Conservation (phyloP, 768 basidiomycete genomes). For the Mycena belliarum region DNA sequence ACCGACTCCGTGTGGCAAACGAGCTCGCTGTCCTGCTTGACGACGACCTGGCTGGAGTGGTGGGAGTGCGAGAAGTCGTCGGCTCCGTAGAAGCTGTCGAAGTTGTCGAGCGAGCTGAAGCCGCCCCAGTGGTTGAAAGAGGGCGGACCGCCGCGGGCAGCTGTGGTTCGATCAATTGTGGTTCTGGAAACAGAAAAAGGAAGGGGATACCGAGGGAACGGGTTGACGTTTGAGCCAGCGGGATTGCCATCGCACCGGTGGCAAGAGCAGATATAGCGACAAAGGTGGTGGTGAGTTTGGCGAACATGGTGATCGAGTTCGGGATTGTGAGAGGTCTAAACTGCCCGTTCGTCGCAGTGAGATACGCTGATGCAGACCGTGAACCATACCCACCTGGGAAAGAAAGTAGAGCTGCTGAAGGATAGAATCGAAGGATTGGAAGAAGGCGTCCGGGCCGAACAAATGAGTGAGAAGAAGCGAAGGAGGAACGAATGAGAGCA, state of each 20-base stretch:
- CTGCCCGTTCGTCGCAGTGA: no score
- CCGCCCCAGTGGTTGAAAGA: constrained; percentile 32
- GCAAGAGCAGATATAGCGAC: constrained; percentile 31
- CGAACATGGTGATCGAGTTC: constrained; percentile 36
- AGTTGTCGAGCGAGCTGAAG: constrained; percentile 28
- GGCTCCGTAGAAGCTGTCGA: constrained; percentile 48
- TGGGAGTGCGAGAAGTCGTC: constrained; percentile 43
- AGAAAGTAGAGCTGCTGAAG: no score
- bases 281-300: constrained; percentile 33
- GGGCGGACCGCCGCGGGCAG: constrained; percentile 11
- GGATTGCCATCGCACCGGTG: constrained; percentile 30
- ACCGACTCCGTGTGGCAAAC: constrained; percentile 42
- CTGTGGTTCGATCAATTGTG: constrained; percentile 4
- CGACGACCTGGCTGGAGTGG: constrained; percentile 33
- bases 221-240: constrained; percentile 24
- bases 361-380: no score
- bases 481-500: no score
- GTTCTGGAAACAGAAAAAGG: neutral
- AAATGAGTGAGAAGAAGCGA: no score
- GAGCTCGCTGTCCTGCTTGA: constrained; percentile 37
- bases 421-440: no score
- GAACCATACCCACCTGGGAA: no score
- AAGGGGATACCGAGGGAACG: constrained; percentile 17
- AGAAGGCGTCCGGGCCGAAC: no score
- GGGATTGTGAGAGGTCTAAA: no score